Evolutionary conservation across 2,329 filamentous ascomycete species (phyloP).

Genomic region (Phyllachora maydis): DNA sequence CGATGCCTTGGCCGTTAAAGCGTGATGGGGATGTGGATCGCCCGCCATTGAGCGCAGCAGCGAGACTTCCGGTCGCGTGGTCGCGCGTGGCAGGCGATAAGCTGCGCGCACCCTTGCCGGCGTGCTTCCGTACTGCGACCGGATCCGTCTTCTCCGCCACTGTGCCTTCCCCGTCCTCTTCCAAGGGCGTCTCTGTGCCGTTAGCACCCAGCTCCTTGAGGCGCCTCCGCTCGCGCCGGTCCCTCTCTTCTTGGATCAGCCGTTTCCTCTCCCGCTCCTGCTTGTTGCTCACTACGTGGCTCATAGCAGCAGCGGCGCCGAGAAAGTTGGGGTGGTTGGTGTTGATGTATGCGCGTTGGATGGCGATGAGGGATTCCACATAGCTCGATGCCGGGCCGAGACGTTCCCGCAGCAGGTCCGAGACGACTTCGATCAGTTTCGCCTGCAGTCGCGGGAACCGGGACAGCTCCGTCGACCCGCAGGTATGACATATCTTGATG

Average conservation of each 20-base stretch:
- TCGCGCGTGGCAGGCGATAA: slow-evolving; percentile 65
- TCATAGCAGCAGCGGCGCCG: slow-evolving; percentile 92
- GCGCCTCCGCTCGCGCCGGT: slow-evolving; percentile 64
- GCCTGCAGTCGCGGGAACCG: slow-evolving; percentile 84
- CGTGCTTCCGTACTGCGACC: slow-evolving; percentile 38
- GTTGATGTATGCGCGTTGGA: slow-evolving; percentile 97
- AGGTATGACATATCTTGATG: slow-evolving; percentile 98
- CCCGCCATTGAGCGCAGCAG: slow-evolving; percentile 45
- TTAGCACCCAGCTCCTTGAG: slow-evolving; percentile 73
- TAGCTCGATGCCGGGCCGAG: slow-evolving; percentile 78
- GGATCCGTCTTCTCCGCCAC: slow-evolving; percentile 29
- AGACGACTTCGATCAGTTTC: slow-evolving; percentile 95
- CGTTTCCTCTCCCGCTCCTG: slow-evolving; percentile 82
- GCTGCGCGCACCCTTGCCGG: slow-evolving; percentile 45
- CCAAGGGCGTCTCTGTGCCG: slow-evolving; percentile 42
- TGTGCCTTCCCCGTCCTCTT: slow-evolving; percentile 35
- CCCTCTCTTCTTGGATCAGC: slow-evolving; percentile 61
- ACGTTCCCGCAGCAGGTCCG: slow-evolving; percentile 79
- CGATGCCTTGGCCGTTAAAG: slow-evolving; percentile 39
- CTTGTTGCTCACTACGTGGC: slow-evolving; percentile 82
- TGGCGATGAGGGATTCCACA: slow-evolving; percentile 90
- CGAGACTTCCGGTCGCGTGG: slow-evolving; percentile 38
- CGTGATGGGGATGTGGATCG: slow-evolving; percentile 40
- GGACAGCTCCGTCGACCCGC: slow-evolving; percentile 82
- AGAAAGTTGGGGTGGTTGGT: slow-evolving; percentile 98